Evolutionary conservation across 169 alveolate species (phyloP), one percentile per base, ranked within the genome.

Genomic region (Cystoisospora suis): DNA sequence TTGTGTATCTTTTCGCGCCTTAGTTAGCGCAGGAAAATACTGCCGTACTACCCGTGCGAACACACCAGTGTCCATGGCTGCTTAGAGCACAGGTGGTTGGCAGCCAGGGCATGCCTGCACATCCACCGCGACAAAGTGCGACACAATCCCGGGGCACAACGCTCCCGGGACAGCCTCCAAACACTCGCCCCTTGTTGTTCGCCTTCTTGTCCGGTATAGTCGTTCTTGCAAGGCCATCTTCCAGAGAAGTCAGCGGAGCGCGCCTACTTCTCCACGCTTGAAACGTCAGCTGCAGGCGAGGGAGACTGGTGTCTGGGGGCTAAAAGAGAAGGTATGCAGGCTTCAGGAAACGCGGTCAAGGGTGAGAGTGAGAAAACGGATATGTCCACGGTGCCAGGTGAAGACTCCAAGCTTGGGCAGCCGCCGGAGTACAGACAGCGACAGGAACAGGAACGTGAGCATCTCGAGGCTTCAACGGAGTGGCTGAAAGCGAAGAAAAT

Each of bases 251-350:
- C 79, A 23, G 27, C 79, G 7, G 36, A 4, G 15, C 79, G 79
- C 40, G 79, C 79, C 15, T 65, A 65, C 79, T 65, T 65, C 29
- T 44, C 79, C 2, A 65, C 79, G 9, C 79, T 65, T 3, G 79
- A 65, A 44, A 44, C 79, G 29, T 38, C 46, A 20, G 46, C 38
- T 65, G 44, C 36, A 27, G 46, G 27, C 3, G 79, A 65, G 29
- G 79, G 79, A 5, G 79, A 65, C 79, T 65, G 79, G 79, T 38
- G 27, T 7, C 79, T 65, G 15, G 79, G 79, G 29, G 9, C 46
- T 44, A 29, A 29, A 3, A 65, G 23, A 29, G 46, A 65, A 0
- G 44, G 23, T 29, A 23, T 29, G 15, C 44, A 20, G 36, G 46
- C 79, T 38, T 3, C 5, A 44, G 7, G 7, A 44, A 29, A 44